Evolutionary conservation across 805 yeast species (phyloP).

Genomic region (Saccharomycopsis sp.): DNA sequence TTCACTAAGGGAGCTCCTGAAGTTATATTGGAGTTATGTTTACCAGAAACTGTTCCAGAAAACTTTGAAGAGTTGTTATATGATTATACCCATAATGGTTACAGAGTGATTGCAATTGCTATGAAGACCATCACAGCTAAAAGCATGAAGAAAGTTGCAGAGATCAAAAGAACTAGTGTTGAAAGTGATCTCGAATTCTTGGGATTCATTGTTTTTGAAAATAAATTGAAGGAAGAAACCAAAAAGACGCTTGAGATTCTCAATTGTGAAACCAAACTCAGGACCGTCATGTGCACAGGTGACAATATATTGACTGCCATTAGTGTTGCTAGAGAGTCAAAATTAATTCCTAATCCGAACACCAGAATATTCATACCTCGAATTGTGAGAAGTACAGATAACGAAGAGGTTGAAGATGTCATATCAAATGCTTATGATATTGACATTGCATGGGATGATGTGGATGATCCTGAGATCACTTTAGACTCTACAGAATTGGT

Average conservation of each 20-base stretch:
- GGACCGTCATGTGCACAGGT: conserved; percentile 96
- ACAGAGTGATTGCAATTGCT: conserved; percentile 93
- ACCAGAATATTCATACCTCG: conserved; percentile 55
- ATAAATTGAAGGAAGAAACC: conserved; percentile 73
- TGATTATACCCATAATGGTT: conserved; percentile 87
- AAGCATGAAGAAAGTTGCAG: conserved; percentile 37
- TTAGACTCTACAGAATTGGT: conserved; percentile 61
- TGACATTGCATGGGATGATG: conserved; percentile 57
- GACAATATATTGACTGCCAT: conserved; percentile 93
- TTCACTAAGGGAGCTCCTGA: conserved; percentile 98
- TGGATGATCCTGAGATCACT: conserved; percentile 45
- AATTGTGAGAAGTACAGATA: conserved; percentile 27
- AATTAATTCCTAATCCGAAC: conserved; percentile 41
- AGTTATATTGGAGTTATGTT: conserved; percentile 74
- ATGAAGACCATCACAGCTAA: conserved; percentile 48
- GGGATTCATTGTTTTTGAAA: conserved; percentile 91
- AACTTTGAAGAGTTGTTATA: conserved; percentile 70
- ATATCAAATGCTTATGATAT: conserved; percentile 16
- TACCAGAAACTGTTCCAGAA: conserved; percentile 60
- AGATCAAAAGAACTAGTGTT: conserved; percentile 47
- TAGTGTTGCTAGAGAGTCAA: conserved; percentile 85
- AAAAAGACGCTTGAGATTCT: conserved; percentile 52
- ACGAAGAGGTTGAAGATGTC: conserved; percentile 34
- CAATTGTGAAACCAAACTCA: conserved; percentile 52
- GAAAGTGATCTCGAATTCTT: conserved; percentile 67